Evolutionary conservation across 345 rosid species (phyloP), one percentile per base, ranked within the genome.

Genomic region (Linum tenue): DNA sequence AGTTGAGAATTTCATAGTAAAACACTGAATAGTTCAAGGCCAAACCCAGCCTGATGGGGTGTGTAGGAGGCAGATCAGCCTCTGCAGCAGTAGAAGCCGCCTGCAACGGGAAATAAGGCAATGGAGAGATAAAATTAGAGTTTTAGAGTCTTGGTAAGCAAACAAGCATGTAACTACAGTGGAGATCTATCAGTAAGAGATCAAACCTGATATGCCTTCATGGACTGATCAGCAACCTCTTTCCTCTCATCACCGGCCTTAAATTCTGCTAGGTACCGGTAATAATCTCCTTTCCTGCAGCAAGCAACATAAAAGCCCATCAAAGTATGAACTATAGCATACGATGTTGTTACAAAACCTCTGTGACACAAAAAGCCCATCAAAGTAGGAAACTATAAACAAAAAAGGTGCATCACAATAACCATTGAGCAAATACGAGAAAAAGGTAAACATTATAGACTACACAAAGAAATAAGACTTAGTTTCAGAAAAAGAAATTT

Each of bases 21-120:
- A 86, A 86, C 37, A 86, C 92, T 5, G 89, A 86, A 82, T 78
- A 84, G 68, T 86, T 86, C 80, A 84, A 77, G 43, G 92, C 92
- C 79, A 86, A 80, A 36, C 92, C 92, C 75, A 86, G 77, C 70
- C 89, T 78, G 62, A 86, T 80, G 60, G 92, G 92, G 74, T 86
- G 87, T 55, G 89, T 83, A 60, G 87, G 86, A 60, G 86, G 68
- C 7, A 87, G 79, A 16, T 81, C 82, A 71, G 89, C 66, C 64
- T 81, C 87, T 64, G 88, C 92, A 17, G 80, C 66, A 68, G 76
- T 67, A 62, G 86, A 75, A 69, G 89, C 89, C 43, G 78, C 73
- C 89, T 87, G 76, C 69, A 79, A 68, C 41, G 4, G 65, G 64
- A 43, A 15, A 48, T 22, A 22, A 68, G 56, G 59, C 56, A 39